Percentiles rank a stretch among this genome's conserved stretches.
Conservation (phyloP, 495 filamentous ascomycete species). For the Talaromyces liani region DNA sequence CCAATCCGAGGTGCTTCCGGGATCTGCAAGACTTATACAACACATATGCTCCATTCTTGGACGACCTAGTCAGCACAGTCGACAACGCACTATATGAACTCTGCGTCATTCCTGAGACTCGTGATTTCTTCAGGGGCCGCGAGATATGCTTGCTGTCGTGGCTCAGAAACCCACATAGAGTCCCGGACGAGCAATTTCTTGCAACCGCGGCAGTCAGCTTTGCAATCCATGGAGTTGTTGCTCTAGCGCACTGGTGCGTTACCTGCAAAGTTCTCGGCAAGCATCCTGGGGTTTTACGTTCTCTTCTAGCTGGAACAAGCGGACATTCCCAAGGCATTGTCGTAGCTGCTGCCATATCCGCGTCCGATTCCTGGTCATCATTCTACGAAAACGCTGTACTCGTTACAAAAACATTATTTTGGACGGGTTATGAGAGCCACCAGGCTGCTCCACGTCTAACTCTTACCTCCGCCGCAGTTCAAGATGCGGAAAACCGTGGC, state of each 20-base stretch:
- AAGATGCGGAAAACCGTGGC: slow-evolving; percentile 12
- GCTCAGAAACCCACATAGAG: slow-evolving; percentile 12
- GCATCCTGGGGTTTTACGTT: slow-evolving; percentile 19
- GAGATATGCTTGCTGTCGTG: slow-evolving; percentile 17
- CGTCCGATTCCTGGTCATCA: slow-evolving; percentile 14
- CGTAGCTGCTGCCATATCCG: slow-evolving; percentile 14
- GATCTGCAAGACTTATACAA: slow-evolving; percentile 16
- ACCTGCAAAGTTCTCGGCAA: slow-evolving; percentile 18
- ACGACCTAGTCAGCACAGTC: slow-evolving; percentile 10
- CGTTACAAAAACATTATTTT: slow-evolving; percentile 13
- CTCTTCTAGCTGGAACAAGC: slow-evolving; percentile 11
- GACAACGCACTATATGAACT: slow-evolving; percentile 14
- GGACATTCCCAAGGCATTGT: slow-evolving; percentile 24
- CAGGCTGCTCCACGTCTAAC: slow-evolving; percentile 9
- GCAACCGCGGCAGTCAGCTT: slow-evolving; percentile 25
- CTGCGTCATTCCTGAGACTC: slow-evolving; percentile 7
- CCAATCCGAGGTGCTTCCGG: slow-evolving; percentile 14
- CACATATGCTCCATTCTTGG: slow-evolving; percentile 15
- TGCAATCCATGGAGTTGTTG: slow-evolving; percentile 21
- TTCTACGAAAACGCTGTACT: slow-evolving; percentile 12
- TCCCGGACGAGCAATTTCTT: slow-evolving; percentile 15
- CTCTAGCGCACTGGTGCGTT: slow-evolving; percentile 22
- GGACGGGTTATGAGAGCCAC: slow-evolving; percentile 13
- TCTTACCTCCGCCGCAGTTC: neutral
- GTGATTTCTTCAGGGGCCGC: slow-evolving; percentile 6